These are phyloP conservation scores for Cyclostephanos tholiformis DNA, from an alignment of 108 stramenopile species.

Conservation along the genomic window DNA sequence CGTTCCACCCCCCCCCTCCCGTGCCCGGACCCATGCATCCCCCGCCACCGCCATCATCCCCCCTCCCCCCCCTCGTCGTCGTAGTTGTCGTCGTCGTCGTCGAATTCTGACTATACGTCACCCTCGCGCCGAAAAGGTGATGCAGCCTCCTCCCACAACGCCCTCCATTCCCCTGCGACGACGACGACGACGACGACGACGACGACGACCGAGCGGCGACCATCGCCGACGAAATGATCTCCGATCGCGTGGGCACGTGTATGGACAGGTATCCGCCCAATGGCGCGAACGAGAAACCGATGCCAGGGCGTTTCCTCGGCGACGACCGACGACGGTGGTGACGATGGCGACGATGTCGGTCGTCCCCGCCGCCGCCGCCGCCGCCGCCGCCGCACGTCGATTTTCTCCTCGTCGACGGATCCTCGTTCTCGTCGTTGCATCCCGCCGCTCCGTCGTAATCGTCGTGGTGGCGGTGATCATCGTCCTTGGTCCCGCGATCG, in stretches of 20 bases:
- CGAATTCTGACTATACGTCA: not conserved
- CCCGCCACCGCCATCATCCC: too few species aligned
- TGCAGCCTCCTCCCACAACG: not conserved
- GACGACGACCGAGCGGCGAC: conserved; percentile 2
- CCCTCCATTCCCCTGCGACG: not conserved
- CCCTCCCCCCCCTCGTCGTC: not conserved
- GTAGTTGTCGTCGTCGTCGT: not conserved
- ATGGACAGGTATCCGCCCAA: conserved; percentile 36
- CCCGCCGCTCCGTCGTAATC: too few species aligned
- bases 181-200: not conserved
- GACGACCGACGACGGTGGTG: not conserved
- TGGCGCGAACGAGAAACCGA: conserved; percentile 36
- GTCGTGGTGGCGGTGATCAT: not conserved
- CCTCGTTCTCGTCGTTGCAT: not conserved
- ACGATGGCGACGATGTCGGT: not conserved
- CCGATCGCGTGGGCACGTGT: conserved; percentile 38
- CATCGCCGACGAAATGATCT: conserved; percentile 29
- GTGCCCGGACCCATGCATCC: not conserved
- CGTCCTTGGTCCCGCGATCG: not conserved
- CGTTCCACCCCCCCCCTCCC: not conserved
- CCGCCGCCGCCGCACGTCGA: too few species aligned
- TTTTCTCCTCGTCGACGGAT: not conserved
- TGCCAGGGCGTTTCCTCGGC: conserved; percentile 16
- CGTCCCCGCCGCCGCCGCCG: not conserved
- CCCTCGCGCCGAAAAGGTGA: conserved; percentile 7